Conservation (phyloP, 257 asterid species). For the Salvia hispanica region DNA sequence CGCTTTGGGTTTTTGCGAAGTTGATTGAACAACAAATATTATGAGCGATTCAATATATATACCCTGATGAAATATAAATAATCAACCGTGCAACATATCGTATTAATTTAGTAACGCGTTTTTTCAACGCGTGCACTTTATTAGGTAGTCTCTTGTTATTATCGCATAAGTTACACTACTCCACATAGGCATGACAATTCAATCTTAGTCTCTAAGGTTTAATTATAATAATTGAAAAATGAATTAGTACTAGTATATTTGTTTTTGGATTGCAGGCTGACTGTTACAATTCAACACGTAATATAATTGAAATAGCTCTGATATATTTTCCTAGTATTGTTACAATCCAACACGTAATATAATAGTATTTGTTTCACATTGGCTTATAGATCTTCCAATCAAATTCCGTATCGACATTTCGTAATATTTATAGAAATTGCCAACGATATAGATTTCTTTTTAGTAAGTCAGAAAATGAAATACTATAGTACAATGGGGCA, state of each 20-base stretch:
- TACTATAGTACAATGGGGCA: neutral
- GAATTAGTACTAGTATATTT: neutral
- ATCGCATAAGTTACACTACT: conserved; percentile 12
- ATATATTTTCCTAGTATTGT: too few species aligned
- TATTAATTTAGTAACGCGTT: conserved; percentile 30
- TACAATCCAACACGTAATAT: too few species aligned
- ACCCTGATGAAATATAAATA: neutral
- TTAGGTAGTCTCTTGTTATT: conserved; percentile 1
- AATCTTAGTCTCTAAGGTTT: neutral
- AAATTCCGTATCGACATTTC: neutral
- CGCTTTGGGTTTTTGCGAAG: neutral
- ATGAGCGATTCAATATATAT: conserved; percentile 15
- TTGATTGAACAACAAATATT: neutral
- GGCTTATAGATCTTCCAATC: neutral
- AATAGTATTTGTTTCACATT: neutral
- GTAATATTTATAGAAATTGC: neutral
- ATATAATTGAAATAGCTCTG: neutral
- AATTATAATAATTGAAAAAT: neutral
- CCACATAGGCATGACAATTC: neutral
- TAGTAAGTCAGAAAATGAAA: too few species aligned
- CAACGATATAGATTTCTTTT: neutral
- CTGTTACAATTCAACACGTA: neutral
- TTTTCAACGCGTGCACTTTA: conserved; percentile 38
- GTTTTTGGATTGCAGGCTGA: neutral
- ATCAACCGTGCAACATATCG: neutral